Evolutionary conservation across 2,329 filamentous ascomycete species (phyloP), one percentile per base, ranked within the genome.

Genomic region (Triangularia verruculosa): DNA sequence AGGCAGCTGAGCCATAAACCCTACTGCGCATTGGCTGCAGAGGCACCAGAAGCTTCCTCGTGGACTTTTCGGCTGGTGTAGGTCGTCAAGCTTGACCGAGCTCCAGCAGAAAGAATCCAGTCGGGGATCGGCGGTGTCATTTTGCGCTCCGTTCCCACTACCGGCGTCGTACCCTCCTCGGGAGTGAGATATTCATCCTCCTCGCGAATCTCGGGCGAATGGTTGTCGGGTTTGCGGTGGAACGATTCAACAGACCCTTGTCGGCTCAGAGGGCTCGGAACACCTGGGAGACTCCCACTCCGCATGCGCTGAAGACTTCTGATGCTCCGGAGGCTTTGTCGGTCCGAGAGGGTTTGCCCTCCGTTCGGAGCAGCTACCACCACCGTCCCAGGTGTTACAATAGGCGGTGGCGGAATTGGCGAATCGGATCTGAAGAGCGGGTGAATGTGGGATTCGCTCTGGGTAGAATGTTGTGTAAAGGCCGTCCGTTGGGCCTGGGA

Each of bases 401-500:
- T 76, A 0, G 89, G 85, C 1, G 89, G 87, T 7, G 89, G 89
- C 5, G 89, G 89, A 1, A 80, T 83, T 0, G 88, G 88, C 47
- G 86, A 90, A 72, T 91, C 89, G 5, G 87, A 88, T 64, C 90
- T 83, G 78, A 93, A 93, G 2, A 93, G 81, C 8, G 90, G 90
- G 73, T 93, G 90, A 54, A 93, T 92, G 71, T 92, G 86, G 3
- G 86, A 81, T 73, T 93, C 89, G 70, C 81, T 82, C 57, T 72
- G 78, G 2, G 69, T 76, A 2, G 69, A 61, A 27, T 78, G 73
- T 58, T 75, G 75, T 15, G 74, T 78, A 67, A 77, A 71, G 54
- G 65, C 72, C 1, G 66, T 63, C 22, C 68, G 67, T 7, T 72
- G 71, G 15, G 71, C 66, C 64, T 78, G 74, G 20, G 74, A 74